Conservation (phyloP, 2,329 filamentous ascomycete genomes). For the Madurella fahalii region DNA sequence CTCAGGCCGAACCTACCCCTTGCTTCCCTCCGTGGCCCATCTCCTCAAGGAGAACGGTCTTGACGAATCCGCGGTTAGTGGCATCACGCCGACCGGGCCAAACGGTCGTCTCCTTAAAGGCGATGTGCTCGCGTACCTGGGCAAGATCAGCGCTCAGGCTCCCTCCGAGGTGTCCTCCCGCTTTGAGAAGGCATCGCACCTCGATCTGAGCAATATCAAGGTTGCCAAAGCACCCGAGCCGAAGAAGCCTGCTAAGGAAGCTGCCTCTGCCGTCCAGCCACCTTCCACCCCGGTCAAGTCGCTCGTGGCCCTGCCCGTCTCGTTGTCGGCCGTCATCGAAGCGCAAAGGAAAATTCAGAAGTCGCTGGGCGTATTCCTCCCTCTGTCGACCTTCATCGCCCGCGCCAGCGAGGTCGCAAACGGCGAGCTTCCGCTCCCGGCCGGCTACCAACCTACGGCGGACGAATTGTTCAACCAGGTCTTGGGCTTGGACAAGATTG, state of each 20-base stretch:
- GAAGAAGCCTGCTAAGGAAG: slow-evolving; percentile 35
- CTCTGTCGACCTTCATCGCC: slow-evolving; percentile 80
- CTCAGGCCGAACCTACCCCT: slow-evolving; percentile 64
- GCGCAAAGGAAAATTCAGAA: slow-evolving; percentile 76
- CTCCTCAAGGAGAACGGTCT: slow-evolving; percentile 77
- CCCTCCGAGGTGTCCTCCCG: slow-evolving; percentile 66
- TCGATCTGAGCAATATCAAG: slow-evolving; percentile 96
- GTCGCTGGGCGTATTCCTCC: slow-evolving; percentile 73
- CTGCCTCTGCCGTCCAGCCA: slow-evolving; percentile 33
- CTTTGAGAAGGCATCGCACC: slow-evolving; percentile 71
- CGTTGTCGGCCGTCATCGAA: slow-evolving; percentile 71
- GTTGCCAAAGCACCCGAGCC: slow-evolving; percentile 51
- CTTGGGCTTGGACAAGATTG: slow-evolving; percentile 59
- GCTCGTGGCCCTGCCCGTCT: slow-evolving; percentile 69
- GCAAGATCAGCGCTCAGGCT: slow-evolving; percentile 67
- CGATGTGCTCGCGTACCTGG: slow-evolving; percentile 87
- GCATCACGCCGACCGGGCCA: slow-evolving; percentile 84
- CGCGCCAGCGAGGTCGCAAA: slow-evolving; percentile 86
- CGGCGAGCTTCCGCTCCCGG: slow-evolving; percentile 69
- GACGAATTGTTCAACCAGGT: slow-evolving; percentile 88
- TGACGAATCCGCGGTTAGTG: slow-evolving; percentile 67
- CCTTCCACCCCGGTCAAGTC: slow-evolving; percentile 44
- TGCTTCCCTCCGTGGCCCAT: slow-evolving; percentile 78
- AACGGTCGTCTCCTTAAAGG: slow-evolving; percentile 89
- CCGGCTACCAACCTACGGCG: slow-evolving; percentile 61